Base-by-base conservation (phyloP, 1,284 basidiomycete species). In the Trichosporon sp. region DNA sequence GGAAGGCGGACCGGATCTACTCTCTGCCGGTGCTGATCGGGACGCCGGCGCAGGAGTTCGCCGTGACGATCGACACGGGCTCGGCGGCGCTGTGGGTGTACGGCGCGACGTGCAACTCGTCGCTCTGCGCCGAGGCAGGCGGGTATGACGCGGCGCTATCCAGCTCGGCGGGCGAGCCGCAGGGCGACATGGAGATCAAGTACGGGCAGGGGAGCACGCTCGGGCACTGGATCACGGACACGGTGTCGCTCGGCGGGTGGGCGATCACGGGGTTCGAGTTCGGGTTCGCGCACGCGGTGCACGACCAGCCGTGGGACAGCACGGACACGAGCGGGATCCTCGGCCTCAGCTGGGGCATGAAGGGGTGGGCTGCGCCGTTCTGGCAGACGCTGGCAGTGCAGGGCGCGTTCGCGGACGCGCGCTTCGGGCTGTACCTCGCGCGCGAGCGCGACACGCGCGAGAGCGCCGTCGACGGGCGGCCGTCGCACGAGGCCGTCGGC, bases 41-140 rank as follows among this genome's bases (percentile, higher is more conserved):
- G 42, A 83, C 81, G 4, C 85, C 86, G 2, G 73, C 80, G 6
- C 84, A 86, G 69, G 75, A 77, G 58, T 84, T 66, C 56, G 53
- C 29, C 34, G 34, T 66, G 4, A 66, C 58, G 35, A 60, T 66
- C 65, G 65, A 66, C 65, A 66, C 65, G 11, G 65, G 65, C 35
- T 60, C 56, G n/a, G 53, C 65, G 9, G 65, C 65, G 1, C 34
- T 66, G 18, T 66, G 65, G 65, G 56, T 66, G 18, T 60, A 60
- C 56, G 56, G 56, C 11, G 5, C 15, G 11, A 15, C 27, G 13
- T 60, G 56, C 56, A 60, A 60, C 29, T 15, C 27, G 27, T n/a
- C 29, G 13, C 56, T 60, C 27, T 60, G 56, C 56, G 56, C 56
- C 27, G 29, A 11, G 27, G 12, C 56, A 4, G 56, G 18, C 7